Evolutionary conservation across 2,329 filamentous ascomycete genomes (phyloP), one percentile per base, ranked within the genome.

Genomic region (Truncatella angustata): DNA sequence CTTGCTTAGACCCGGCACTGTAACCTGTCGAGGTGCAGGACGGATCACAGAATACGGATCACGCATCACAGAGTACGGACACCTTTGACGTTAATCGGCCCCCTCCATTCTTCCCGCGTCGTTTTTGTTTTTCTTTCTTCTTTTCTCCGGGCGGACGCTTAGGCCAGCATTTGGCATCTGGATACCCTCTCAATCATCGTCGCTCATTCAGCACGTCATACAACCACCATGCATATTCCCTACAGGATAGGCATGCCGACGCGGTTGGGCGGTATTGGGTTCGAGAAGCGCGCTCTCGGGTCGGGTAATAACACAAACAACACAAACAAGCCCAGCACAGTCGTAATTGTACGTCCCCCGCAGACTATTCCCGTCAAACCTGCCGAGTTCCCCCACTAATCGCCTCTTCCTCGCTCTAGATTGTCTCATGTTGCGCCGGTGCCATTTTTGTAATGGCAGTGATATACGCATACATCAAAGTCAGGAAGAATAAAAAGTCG

Each of bases 351-450:
- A 32, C 7, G 28, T 32, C 7, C 14, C 28, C 14, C 7, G 14
- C 28, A 32, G 7, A 7, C 28, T 32, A 32, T 7, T 32, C 28
- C 14, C 28, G 7, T 3, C 43, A 62, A 20, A 37, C 61, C 21
- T 54, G n/a, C 23, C 56, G 49, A 28, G 37, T 63, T 46, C 12
- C 62, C 5, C 35, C 63, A 16, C 30, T 53, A 24, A 35, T 57
- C 37, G 40, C 52, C 18, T 34, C 56, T 9, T 46, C 56, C 28
- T 51, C 50, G 37, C 42, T 52, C 5, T 18, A 12, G 23, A 32
- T 32, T 14, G 28, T 32, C n/a, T n/a, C n/a, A n/a, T n/a, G n/a
- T n/a, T n/a, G n/a, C n/a, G n/a, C n/a, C n/a, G n/a, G n/a, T n/a
- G n/a, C n/a, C n/a, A n/a, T n/a, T n/a, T n/a, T n/a, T n/a, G n/a